These are phyloP conservation scores for Sungouiella blattae DNA, from an alignment of 805 yeast species.

Conservation along the genomic window DNA sequence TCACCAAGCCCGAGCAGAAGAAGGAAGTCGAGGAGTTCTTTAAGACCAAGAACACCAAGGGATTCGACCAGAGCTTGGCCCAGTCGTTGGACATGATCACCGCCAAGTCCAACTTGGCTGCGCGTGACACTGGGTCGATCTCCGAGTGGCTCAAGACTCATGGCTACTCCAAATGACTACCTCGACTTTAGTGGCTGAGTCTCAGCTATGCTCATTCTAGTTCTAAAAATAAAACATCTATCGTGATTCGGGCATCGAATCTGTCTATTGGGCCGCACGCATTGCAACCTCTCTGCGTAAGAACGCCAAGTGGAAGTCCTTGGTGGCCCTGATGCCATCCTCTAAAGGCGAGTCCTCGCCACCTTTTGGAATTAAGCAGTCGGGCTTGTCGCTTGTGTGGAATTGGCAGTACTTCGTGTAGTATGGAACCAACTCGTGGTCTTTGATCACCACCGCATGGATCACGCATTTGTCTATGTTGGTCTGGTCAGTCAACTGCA, in stretches of 20 bases:
- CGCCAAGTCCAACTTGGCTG: constrained; percentile 55
- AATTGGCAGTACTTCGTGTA: constrained; percentile 43
- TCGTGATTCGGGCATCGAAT: no score
- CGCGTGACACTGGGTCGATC: constrained; percentile 49
- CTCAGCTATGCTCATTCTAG: no score
- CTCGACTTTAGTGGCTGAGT: constrained; percentile 5
- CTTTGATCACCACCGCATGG: constrained; percentile 43
- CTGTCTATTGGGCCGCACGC: not conserved
- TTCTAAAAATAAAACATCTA: no score
- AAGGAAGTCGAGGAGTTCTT: constrained; percentile 51
- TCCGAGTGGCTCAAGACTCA: constrained; percentile 45
- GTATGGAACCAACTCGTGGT: constrained; percentile 47
- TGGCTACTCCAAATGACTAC: constrained; percentile 23
- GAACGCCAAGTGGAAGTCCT: constrained; percentile 41
- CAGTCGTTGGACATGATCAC: constrained; percentile 61
- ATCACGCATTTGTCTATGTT: constrained; percentile 19
- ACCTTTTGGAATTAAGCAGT: constrained; percentile 6
- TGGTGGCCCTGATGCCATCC: constrained; percentile 33
- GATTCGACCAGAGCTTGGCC: constrained; percentile 62
- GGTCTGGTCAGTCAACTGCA: constrained; percentile 9
- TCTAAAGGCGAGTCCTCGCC: constrained; percentile 27
- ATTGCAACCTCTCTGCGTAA: constrained; percentile 21
- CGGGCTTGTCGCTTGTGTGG: constrained; percentile 19
- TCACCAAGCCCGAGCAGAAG: constrained; percentile 53
- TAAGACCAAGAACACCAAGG: constrained; percentile 52